Base-by-base conservation (phyloP, 2,329 filamentous ascomycete species). In the Beauveria rudraprayagi region DNA sequence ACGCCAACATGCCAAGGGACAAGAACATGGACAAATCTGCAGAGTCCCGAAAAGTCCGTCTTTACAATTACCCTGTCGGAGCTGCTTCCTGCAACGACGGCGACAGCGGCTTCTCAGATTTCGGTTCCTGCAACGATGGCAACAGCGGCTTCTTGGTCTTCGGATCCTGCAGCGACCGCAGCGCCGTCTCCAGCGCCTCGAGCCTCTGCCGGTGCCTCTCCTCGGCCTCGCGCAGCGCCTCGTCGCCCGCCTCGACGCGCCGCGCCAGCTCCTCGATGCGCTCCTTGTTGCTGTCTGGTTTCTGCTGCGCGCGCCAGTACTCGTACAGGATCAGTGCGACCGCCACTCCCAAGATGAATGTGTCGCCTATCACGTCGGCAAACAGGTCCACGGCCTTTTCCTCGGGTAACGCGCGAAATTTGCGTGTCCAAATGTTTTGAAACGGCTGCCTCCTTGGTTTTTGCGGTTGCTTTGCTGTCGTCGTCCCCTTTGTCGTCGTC, bases 351-450 rank as follows among this genome's bases (percentile, higher is more conserved):
- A 88, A 76, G 63, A 88, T 87, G 68, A 88, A 88, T 17, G 76
- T 74, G 65, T 88, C 85, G 46, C 85, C 85, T 55, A 84, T 74
- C 17, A 88, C 84, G 67, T 88, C 85, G 47, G 85, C 85, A 66
- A 88, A 88, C 8, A 88, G 73, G 67, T 87, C 84, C 11, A 88
- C 85, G 9, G 85, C 85, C 71, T 87, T 88, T 17, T 72, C 77
- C 68, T 88, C 85, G 10, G 85, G 83, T n/a, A 88, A 73, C 7
- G 84, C 72, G 56, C 85, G 76, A 68, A 88, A 88, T 67, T 82
- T 84, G 62, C 85, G 80, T 63, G 69, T 80, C 85, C 85, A 88
- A 11, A 87, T 74, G 65, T 79, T 87, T 50, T 77, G 76, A 52
- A 78, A 74, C 66, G 63, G 69, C 56, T 46, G 46, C 47, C 30